phyloP scores from a whole-genome alignment of 2,329 filamentous ascomycete genomes.

The Diaporthe citri region DNA sequence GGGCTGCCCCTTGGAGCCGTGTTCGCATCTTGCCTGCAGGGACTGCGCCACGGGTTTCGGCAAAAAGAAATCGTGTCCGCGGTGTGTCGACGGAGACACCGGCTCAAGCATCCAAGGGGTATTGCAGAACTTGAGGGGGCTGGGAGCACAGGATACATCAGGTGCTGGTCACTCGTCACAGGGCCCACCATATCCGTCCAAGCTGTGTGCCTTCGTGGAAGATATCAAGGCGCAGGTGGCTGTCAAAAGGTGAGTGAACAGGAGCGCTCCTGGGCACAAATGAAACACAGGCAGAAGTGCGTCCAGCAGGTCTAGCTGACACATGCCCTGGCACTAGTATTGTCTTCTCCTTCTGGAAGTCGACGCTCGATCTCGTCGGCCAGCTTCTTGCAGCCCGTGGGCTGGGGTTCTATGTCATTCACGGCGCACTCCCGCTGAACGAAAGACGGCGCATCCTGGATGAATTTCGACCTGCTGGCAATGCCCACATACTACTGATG shows the following conservation, averaged over 20 bases:
- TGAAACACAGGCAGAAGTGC: too few relatives aligned
- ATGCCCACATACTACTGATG: constrained; percentile 61
- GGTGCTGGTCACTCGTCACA: neutral
- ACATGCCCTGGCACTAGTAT: constrained; percentile 49
- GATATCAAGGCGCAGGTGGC: constrained; percentile 46
- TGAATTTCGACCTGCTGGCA: constrained; percentile 49
- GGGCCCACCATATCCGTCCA: constrained; percentile 46
- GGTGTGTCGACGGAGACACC: neutral
- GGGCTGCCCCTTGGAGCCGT: neutral
- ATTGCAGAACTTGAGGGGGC: neutral
- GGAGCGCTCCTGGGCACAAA: rapidly evolving
- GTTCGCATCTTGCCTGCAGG: neutral
- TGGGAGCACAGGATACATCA: neutral
- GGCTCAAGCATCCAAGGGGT: neutral
- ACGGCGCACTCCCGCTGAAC: constrained; percentile 55
- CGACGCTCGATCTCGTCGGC: constrained; percentile 54
- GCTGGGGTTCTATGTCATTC: constrained; percentile 55
- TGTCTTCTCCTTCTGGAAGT: constrained; percentile 61
- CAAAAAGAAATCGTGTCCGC: neutral
- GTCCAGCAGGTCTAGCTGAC: constrained; percentile 14
- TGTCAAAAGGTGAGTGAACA: neutral
- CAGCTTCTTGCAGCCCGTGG: constrained; percentile 46
- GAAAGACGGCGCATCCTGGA: constrained; percentile 55
- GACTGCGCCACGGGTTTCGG: neutral
- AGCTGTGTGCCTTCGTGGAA: constrained; percentile 49